phyloP scores from a whole-genome alignment of 768 basidiomycete genomes.

The Trametes cingulata region DNA sequence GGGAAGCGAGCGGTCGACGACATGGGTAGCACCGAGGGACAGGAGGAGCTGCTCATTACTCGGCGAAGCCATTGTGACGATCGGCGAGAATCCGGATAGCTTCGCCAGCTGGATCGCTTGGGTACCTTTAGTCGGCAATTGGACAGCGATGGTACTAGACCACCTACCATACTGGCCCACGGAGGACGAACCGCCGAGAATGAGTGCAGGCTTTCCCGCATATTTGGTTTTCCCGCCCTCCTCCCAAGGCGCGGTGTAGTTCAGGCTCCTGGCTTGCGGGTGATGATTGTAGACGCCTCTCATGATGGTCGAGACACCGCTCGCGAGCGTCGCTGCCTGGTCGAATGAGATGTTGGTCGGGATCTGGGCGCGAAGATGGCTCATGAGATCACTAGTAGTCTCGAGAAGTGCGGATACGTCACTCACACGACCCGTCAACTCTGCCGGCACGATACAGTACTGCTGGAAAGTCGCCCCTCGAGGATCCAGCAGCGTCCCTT shows the following conservation, averaged over 20 bases:
- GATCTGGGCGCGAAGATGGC: constrained; percentile 20
- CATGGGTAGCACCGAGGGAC: constrained; percentile 34
- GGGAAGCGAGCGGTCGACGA: constrained; percentile 26
- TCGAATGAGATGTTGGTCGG: constrained; percentile 32
- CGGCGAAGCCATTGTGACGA: constrained; percentile 32
- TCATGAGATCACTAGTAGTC: background rate
- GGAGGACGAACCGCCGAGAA: constrained; percentile 30
- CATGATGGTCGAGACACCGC: constrained; percentile 18
- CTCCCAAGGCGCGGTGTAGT: constrained; percentile 20
- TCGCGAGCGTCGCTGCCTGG: constrained; percentile 32
- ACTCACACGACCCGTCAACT: too few species aligned
- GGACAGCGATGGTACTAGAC: too few species aligned
- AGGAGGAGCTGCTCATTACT: constrained; percentile 26
- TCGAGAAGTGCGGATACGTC: too few species aligned
- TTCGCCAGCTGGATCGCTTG: constrained; percentile 30
- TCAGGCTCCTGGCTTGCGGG: background rate
- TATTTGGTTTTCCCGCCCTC: constrained; percentile 16
- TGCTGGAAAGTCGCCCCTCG: constrained; percentile 27
- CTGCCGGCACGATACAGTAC: constrained; percentile 27
- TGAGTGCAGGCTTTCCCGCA: constrained; percentile 25
- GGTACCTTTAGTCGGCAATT: too few species aligned
- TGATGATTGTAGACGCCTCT: background rate
- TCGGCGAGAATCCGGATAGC: constrained; percentile 34
- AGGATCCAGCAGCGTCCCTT: constrained; percentile 8
- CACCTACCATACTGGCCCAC: constrained; percentile 29